A percentile compares a stretch with the other conserved stretches of the same genome.
These are phyloP conservation scores for Irpex rosettiformis DNA, from an alignment of 1,284 basidiomycete species.

Conservation along the genomic window DNA sequence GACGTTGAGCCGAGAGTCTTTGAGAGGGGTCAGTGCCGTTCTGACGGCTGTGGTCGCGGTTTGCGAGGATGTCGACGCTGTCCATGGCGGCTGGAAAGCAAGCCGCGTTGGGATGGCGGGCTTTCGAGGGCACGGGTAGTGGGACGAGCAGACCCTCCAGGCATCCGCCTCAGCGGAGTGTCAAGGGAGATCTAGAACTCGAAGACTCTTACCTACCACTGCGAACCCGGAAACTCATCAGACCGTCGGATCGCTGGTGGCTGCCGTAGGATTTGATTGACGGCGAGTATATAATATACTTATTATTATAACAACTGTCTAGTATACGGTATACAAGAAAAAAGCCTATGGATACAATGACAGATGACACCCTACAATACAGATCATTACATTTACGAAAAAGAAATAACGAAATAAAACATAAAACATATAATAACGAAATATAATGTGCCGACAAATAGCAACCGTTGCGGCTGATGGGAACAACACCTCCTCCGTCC, in stretches of 20 bases:
- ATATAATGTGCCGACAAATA: conserved; percentile 7
- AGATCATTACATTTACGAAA: too few species aligned
- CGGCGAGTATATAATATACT: conserved; percentile 2
- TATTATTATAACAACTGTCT: background rate
- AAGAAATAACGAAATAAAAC: too few species aligned
- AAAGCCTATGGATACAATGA: conserved; percentile 2
- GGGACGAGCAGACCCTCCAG: background rate
- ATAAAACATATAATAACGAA: background rate
- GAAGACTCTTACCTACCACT: conserved; percentile 5
- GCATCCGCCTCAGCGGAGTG: conserved; percentile 14
- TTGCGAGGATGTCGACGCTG: conserved; percentile 38
- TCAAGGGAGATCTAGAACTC: conserved; percentile 14
- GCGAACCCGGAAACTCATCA: conserved; percentile 15
- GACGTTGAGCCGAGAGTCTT: too few species aligned
- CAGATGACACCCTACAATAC: background rate
- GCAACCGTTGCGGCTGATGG: conserved; percentile 15
- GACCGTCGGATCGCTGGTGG: conserved; percentile 16
- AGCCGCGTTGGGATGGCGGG: conserved; percentile 23
- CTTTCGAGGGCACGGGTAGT: conserved; percentile 15
- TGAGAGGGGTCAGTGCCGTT: conserved; percentile 15
- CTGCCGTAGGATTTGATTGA: conserved; percentile 13
- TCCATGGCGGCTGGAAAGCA: conserved; percentile 28
- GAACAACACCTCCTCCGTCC: conserved; percentile 10
- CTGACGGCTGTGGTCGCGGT: conserved; percentile 33
- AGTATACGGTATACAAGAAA: too few species aligned